A percentile compares a stretch with the other conserved stretches of the same genome.
phyloP scores from a whole-genome alignment of 2,329 filamentous ascomycete genomes.

The Cercospora zeina region DNA sequence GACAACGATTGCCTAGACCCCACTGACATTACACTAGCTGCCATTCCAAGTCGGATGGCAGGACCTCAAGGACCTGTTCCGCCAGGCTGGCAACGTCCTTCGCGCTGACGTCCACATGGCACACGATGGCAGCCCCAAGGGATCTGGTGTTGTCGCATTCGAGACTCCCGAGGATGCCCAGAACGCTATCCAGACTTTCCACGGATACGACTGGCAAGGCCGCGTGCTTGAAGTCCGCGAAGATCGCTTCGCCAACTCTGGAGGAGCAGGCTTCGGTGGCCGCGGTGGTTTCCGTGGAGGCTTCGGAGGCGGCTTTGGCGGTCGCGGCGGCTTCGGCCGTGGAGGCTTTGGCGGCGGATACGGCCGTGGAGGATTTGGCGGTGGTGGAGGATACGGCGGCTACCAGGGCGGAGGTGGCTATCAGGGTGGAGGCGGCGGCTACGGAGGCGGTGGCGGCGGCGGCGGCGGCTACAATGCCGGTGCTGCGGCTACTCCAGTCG shows the following conservation, averaged over 20 bases:
- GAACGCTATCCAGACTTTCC: slow-evolving; percentile 95
- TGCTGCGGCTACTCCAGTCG: slow-evolving; percentile 51
- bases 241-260: slow-evolving; percentile 79
- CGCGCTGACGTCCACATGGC: slow-evolving; percentile 93
- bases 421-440: slow-evolving; percentile 43
- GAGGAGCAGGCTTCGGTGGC: slow-evolving; percentile 44
- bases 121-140: slow-evolving; percentile 90
- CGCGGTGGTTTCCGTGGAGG: slow-evolving; percentile 45
- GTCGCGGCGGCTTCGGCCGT: slow-evolving; percentile 46
- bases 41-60: slow-evolving; percentile 98
- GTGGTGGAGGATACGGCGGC: slow-evolving; percentile 60
- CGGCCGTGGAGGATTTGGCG: slow-evolving; percentile 56
- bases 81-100: slow-evolving; percentile 88
- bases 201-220: slow-evolving; percentile 98
- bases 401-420: slow-evolving; percentile 59
- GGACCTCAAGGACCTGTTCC: slow-evolving; percentile 97
- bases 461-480: slow-evolving; percentile 41
- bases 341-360: slow-evolving; percentile 45
- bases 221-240: slow-evolving; percentile 91
- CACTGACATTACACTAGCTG: slow-evolving; percentile 61
- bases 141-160: slow-evolving; percentile 95
- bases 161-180: slow-evolving; percentile 92
- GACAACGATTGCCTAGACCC: slow-evolving; percentile 1
- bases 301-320: slow-evolving; percentile 45
- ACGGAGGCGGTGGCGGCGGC: slow-evolving; percentile 54